Evolutionary conservation across 306 rosid species (phyloP), one percentile per base, ranked within the genome.

Genomic region (Ochetophila trinervis): DNA sequence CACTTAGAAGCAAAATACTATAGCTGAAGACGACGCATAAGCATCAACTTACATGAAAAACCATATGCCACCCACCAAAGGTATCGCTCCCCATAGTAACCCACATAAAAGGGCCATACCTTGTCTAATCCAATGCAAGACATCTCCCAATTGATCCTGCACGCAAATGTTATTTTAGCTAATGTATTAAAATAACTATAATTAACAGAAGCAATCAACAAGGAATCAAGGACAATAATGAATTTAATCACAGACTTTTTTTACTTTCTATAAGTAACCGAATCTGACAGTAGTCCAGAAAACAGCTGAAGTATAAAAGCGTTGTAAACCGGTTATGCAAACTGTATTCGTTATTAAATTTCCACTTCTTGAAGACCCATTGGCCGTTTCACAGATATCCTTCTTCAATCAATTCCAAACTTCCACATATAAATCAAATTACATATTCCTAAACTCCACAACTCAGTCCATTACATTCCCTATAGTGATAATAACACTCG

Each of bases 111-210:
- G 84, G 70, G 88, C 97, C 27, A 90, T 75, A 6, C 40, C 82
- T 77, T 94, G 99, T 80, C 99, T 88, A 74, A 94, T 86, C 99
- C 99, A 90, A 76, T 94, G 99, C 84, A 94, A 85, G 17, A 94
- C 94, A 62, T 94, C 99, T 57, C 99, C 97, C 75, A 94, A 66
- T 83, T 94, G 97, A 77, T 94, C 99, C 99, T 94, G 66, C 69
- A 64, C 42, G 30, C 50, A 55, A 34, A 36, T n/a, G n/a, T n/a
- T n/a, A n/a, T n/a, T n/a, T n/a, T n/a, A n/a, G n/a, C n/a, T n/a
- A n/a, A 11, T 5, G 63, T 8, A 36, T 23, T 13, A 57, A 21
- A 27, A 27, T 27, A 27, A 27, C 3, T 4, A 16, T 17, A 30
- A 45, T 57, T 62, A 13, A 60, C 14, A 47, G 30, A 3, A 17